These are phyloP conservation scores for Puccinia hordei DNA, from an alignment of 1,284 basidiomycete species.

Conservation along the genomic window DNA sequence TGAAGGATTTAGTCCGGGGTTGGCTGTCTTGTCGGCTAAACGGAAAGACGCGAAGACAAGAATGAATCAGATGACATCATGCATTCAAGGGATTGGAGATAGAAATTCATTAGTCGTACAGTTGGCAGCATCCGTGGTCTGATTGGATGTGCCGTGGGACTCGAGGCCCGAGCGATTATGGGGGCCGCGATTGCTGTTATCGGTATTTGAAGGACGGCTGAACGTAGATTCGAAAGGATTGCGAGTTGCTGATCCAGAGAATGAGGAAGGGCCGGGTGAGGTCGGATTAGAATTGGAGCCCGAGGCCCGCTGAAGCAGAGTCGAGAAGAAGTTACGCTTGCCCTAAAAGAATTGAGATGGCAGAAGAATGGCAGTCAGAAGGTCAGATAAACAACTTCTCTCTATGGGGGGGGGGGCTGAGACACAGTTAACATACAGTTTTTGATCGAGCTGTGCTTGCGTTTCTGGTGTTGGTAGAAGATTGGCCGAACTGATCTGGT, in stretches of 20 bases:
- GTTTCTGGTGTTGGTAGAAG: constrained; percentile 2
- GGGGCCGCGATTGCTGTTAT: not conserved
- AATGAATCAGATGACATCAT: not conserved
- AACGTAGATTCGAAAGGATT: constrained; percentile 38
- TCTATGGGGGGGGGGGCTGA: too few relatives aligned
- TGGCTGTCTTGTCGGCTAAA: constrained; percentile 9
- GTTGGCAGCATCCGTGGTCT: constrained; percentile 8
- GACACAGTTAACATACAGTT: constrained; percentile 9
- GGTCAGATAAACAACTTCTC: not conserved
- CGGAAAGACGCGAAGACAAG: not conserved
- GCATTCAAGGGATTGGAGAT: not conserved
- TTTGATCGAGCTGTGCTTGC: constrained; percentile 6
- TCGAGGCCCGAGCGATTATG: constrained; percentile 6
- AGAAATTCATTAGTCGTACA: not conserved
- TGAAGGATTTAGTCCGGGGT: not conserved
- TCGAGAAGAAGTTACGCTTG: constrained; percentile 46
- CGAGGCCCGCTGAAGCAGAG: constrained; percentile 31
- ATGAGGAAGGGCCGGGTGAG: constrained; percentile 20
- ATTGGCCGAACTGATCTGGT: not conserved
- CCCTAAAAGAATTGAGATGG: constrained; percentile 4
- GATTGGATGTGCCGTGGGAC: constrained; percentile 4
- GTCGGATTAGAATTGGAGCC: constrained; percentile 24
- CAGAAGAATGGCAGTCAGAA: too few relatives aligned
- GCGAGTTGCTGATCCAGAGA: constrained; percentile 1
- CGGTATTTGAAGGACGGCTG: constrained; percentile 10